These are phyloP conservation scores for Metschnikowia hibisci DNA, from an alignment of 805 yeast genomes.

Conservation along the genomic window DNA sequence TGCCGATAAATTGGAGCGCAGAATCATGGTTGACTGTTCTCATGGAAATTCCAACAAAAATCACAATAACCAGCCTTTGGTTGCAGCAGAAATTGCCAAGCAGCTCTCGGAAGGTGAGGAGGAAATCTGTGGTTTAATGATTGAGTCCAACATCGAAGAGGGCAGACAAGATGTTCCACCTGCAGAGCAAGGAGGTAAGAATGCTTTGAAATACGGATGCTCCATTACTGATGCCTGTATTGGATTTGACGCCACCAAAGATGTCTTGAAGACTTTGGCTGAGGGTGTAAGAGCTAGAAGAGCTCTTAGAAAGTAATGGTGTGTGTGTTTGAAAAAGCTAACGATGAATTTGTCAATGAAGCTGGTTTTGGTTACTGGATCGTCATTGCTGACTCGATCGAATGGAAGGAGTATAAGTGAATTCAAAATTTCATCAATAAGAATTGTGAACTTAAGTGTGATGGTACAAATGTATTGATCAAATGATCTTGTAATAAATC, in stretches of 20 bases:
- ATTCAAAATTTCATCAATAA: too few relatives aligned
- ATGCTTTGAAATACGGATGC: constrained; percentile 82
- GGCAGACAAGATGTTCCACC: constrained; percentile 85
- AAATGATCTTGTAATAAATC: too few relatives aligned
- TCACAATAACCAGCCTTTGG: constrained; percentile 92
- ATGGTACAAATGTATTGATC: too few relatives aligned
- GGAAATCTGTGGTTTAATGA: constrained; percentile 87
- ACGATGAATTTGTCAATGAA: too few relatives aligned
- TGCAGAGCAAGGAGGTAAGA: constrained; percentile 41
- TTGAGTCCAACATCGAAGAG: constrained; percentile 86
- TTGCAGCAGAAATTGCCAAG: constrained; percentile 73
- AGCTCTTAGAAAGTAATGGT: constrained; percentile 20
- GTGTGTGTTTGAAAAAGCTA: too few relatives aligned
- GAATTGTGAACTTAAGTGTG: too few relatives aligned
- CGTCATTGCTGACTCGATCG: not conserved
- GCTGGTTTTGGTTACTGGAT: not conserved
- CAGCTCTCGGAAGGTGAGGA: constrained; percentile 82
- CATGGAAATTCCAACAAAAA: constrained; percentile 96
- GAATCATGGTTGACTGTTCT: constrained; percentile 91
- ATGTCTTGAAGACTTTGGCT: constrained; percentile 73
- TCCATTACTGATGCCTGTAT: constrained; percentile 98
- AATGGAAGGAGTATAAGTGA: too few relatives aligned
- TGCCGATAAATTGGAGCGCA: constrained; percentile 45
- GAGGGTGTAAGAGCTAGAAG: constrained; percentile 83
- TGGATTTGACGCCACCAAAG: constrained; percentile 82